These are phyloP conservation scores for Fusarium sp. DNA, from an alignment of 2,329 filamentous ascomycete genomes.

Conservation along the genomic window DNA sequence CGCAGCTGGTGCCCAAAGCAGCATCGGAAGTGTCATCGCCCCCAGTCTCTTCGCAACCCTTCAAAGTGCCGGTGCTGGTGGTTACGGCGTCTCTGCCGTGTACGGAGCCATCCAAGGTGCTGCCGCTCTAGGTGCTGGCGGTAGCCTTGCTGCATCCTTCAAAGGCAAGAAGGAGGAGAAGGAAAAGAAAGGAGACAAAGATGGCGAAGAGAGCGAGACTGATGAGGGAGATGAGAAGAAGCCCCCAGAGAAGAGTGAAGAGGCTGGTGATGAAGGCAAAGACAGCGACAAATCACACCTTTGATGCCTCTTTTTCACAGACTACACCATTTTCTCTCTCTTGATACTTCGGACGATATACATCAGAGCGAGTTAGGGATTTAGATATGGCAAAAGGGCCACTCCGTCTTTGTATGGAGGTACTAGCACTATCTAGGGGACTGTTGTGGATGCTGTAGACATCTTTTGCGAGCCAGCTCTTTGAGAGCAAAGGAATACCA, in stretches of 20 bases:
- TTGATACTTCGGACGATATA: not conserved
- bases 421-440: not conserved
- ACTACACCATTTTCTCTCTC: not conserved
- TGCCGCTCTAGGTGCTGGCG: not conserved
- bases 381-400: not conserved
- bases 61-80: conserved; percentile 49
- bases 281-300: not conserved
- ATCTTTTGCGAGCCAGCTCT: not conserved
- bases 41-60: conserved; percentile 45
- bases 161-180: not conserved
- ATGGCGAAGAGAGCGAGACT: not conserved
- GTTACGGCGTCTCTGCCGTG: conserved; percentile 42
- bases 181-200: not conserved
- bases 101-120: conserved; percentile 28
- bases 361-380: not conserved
- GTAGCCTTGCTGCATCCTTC: not conserved
- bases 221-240: not conserved
- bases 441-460: not conserved
- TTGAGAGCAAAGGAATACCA: not conserved
- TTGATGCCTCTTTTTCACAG: not conserved
- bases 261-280: not conserved
- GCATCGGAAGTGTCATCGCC: conserved; percentile 45
- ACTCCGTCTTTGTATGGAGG: not conserved
- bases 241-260: not conserved
- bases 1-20: conserved; percentile 44